Percentiles rank a stretch among this genome's conserved stretches.
Conservation (phyloP, 306 rosid species). For the Bauhinia variegata region DNA sequence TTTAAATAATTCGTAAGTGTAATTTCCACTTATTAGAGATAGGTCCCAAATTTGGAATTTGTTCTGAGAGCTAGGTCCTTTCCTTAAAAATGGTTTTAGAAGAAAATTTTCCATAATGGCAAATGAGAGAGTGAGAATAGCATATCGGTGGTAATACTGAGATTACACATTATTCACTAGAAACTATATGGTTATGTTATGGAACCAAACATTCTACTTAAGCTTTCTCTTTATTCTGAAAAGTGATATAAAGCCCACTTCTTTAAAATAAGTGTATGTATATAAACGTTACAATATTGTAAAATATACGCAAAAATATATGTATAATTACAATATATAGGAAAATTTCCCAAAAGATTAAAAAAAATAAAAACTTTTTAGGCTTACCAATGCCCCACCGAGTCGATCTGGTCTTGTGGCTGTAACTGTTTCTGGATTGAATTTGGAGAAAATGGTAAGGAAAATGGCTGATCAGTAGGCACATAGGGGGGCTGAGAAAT, state of each 20-base stretch:
- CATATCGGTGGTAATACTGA: too few species aligned
- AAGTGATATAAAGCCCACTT: conserved; percentile 2
- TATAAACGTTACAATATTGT: too few species aligned
- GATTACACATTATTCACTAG: too few species aligned
- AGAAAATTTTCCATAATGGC: too few species aligned
- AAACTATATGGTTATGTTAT: neutral
- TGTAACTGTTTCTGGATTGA: conserved; percentile 64
- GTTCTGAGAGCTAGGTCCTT: too few species aligned
- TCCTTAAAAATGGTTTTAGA: too few species aligned
- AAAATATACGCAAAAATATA: conserved; percentile 10
- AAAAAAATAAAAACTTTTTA: neutral
- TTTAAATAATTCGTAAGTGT: too few species aligned
- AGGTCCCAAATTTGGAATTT: too few species aligned
- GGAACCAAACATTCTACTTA: neutral
- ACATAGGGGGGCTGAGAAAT: conserved; percentile 55
- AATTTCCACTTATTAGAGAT: too few species aligned
- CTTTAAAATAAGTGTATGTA: neutral
- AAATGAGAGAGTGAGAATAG: too few species aligned
- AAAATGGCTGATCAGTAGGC: conserved; percentile 54
- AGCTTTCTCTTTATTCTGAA: conserved; percentile 2
- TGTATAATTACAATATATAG: neutral
- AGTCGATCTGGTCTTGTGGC: conserved; percentile 56
- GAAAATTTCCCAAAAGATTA: conserved; percentile 1
- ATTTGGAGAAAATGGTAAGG: conserved; percentile 56
- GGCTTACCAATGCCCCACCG: conserved; percentile 49